Percentiles rank a stretch among this genome's conserved stretches.
These are phyloP conservation scores for Naegleria fowleri DNA, from an alignment of 208 protist genomes.

Conservation along the genomic window DNA sequence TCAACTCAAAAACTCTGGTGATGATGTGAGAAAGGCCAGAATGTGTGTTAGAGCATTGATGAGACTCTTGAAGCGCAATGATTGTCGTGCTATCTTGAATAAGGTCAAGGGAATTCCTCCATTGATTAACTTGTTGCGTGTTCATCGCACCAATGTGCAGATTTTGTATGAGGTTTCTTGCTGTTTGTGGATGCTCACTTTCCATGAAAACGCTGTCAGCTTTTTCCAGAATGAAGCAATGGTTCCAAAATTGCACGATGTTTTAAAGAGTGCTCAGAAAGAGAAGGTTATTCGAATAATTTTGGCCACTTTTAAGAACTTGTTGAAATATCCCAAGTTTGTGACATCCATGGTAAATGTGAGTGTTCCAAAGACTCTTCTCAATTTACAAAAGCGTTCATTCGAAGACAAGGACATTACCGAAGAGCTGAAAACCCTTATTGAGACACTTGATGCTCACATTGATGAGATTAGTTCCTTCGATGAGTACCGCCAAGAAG, in stretches of 20 bases:
- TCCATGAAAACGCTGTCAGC: background rate
- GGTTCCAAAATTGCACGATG: background rate
- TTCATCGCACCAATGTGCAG: background rate
- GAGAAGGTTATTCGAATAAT: constrained; percentile 20
- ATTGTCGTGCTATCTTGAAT: background rate
- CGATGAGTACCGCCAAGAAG: constrained; percentile 78
- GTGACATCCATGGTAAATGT: background rate
- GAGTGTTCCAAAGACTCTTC: constrained; percentile 54
- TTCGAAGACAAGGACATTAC: constrained; percentile 81
- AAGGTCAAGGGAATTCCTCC: background rate
- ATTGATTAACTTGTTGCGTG: background rate
- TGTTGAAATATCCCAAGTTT: constrained; percentile 14
- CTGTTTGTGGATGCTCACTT: constrained; percentile 10
- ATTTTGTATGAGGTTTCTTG: constrained; percentile 6
- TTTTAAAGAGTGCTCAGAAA: constrained; percentile 19
- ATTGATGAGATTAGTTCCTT: constrained; percentile 81
- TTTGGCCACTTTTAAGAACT: constrained; percentile 5
- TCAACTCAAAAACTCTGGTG: background rate
- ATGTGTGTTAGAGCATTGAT: constrained; percentile 14
- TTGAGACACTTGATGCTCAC: constrained; percentile 61
- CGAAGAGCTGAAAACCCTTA: constrained; percentile 58
- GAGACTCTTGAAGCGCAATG: background rate
- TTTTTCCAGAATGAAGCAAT: background rate
- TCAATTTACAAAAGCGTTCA: constrained; percentile 63
- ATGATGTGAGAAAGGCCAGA: constrained; percentile 1